phyloP scores from a whole-genome alignment of 495 filamentous ascomycete genomes.

The Poronia punctata region DNA sequence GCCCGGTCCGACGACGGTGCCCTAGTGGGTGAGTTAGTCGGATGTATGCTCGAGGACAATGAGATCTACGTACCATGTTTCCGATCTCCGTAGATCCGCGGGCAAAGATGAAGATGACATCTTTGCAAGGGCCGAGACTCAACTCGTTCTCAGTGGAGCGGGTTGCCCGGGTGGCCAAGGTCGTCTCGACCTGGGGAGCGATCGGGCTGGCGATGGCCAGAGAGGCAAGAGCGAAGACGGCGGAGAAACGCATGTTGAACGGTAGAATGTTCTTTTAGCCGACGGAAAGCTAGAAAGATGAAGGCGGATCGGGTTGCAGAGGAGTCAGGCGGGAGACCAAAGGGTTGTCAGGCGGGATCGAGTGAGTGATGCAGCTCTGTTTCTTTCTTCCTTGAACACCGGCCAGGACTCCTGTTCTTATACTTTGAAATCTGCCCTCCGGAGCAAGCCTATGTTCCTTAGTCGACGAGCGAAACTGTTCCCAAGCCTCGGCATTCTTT shows the following conservation, averaged over 20 bases:
- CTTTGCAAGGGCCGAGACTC: background rate
- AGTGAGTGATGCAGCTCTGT: too few species aligned
- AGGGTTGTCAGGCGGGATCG: too few species aligned
- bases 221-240: background rate
- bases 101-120: conserved; percentile 12
- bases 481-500: too few species aligned
- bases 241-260: conserved; percentile 1
- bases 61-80: conserved; percentile 12
- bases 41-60: background rate
- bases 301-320: too few species aligned
- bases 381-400: too few species aligned
- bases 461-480: too few species aligned
- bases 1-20: conserved; percentile 12
- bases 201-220: conserved; percentile 1
- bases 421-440: too few species aligned
- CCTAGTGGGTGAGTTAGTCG: background rate
- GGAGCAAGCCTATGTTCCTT: too few species aligned
- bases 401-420: too few species aligned
- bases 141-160: conserved; percentile 6
- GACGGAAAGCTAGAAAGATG: too few species aligned
- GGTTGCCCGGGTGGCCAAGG: background rate
- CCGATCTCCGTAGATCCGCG: conserved; percentile 10
- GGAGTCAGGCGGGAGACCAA: too few species aligned
- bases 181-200: background rate
- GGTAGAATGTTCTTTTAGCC: background rate